phyloP scores from a whole-genome alignment of 2,329 filamentous ascomycete genomes.

The Fusarium goolgardi region DNA sequence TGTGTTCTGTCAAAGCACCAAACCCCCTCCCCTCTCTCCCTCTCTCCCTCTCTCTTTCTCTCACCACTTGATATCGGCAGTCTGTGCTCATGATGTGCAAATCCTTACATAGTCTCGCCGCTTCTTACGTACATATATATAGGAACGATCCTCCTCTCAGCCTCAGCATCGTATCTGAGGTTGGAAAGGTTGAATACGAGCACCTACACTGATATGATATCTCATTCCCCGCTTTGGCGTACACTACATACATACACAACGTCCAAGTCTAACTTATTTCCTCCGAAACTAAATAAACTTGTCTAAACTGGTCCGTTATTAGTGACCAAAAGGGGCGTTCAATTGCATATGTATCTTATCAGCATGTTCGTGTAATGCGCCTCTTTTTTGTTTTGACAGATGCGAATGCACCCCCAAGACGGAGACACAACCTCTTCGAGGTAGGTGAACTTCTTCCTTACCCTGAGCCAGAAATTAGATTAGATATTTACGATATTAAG shows the following conservation, averaged over 20 bases:
- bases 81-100: conserved; percentile 18
- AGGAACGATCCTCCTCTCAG: conserved; percentile 10
- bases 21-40: neutral
- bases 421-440: conserved; percentile 30
- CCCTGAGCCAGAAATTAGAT: conserved; percentile 13
- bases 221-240: conserved; percentile 20
- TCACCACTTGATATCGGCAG: conserved; percentile 8
- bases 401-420: conserved; percentile 5
- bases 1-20: neutral
- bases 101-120: neutral
- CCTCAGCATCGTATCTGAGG: conserved; percentile 26
- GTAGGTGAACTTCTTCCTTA: conserved; percentile 4
- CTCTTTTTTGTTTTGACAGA: conserved; percentile 10
- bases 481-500: conserved; percentile 4
- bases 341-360: conserved; percentile 24
- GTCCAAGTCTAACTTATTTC: conserved; percentile 17
- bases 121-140: neutral
- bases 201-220: conserved; percentile 27
- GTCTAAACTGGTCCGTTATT: conserved; percentile 15
- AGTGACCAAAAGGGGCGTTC: conserved; percentile 35
- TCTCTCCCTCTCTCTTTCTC: neutral
- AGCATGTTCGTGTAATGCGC: conserved; percentile 13
- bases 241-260: conserved; percentile 3
- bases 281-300: conserved; percentile 17
- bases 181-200: conserved; percentile 30